Evolutionary conservation across 78 protist genomes (phyloP), one percentile per base, ranked within the genome.

Genomic region (Dictyostelium purpureum): DNA sequence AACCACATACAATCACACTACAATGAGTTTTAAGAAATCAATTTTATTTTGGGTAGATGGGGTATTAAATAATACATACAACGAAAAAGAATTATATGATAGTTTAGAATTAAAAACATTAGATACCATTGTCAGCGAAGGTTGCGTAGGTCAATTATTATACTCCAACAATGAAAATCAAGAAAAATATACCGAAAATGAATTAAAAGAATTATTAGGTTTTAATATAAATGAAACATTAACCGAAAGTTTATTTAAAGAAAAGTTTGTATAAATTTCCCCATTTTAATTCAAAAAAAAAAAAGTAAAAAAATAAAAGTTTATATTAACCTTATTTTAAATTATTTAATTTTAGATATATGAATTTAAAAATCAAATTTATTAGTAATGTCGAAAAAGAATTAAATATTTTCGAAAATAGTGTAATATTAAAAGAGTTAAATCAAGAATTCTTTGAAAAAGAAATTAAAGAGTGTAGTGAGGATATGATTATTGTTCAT

Each of bases 131-230:
- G 92, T 85, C n/a, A 35, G 47, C 19, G 82, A 85, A 12, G 92
- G 92, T 59, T 85, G 92, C 59, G 92, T 73, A 24, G 92, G 92
- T n/a, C 82, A 73, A 35, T 51, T 85, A 28, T 43, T 85, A 28
- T 31, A 42, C 19, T 24, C 75, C 1, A 19, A 40, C 14, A 49
- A 71, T 21, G 31, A 56, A 59, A 45, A 10, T 19, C 10, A 56
- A 9, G 10, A 24, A 6, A 42, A 26, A 35, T 33, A 85, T n/a
- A 63, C 33, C 4, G 0, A 18, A 6, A 3, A 0, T 7, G 47
- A 40, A 18, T 85, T 85, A 2, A 59, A 73, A n/a, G 81, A 85
- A 85, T 16, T 85, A n/a, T 35, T 85, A 16, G 92, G 92, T 21
- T 85, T 85, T 35, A 47, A 85, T 43, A 11, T 56, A 19, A 43